These are phyloP conservation scores for Aspergillus sparsus DNA, from an alignment of 495 filamentous ascomycete genomes.

Conservation along the genomic window DNA sequence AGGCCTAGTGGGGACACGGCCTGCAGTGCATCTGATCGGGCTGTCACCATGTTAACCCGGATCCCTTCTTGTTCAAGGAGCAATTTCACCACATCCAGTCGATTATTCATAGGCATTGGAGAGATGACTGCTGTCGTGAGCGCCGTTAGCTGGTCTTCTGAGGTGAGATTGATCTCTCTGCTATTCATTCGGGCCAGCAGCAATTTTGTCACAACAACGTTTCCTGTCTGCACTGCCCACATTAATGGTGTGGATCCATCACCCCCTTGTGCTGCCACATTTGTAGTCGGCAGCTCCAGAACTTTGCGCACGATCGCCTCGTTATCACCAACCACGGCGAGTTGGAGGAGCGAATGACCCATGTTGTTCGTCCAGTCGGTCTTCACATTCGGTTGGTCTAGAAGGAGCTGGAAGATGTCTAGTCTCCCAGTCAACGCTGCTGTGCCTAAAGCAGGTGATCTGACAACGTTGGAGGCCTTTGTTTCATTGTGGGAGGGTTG, in stretches of 20 bases:
- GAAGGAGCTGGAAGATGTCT: not conserved
- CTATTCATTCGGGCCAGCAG: not conserved
- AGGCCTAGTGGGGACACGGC: not conserved
- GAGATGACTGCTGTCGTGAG: not conserved
- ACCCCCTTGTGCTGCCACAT: not conserved
- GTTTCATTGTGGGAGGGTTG: not conserved
- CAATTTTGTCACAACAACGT: not conserved
- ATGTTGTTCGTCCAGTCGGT: not conserved
- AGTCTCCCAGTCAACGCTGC: not conserved
- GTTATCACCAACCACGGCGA: not conserved
- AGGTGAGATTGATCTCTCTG: not conserved
- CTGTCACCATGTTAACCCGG: not conserved
- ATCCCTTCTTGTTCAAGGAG: not conserved
- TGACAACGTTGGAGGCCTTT: not conserved
- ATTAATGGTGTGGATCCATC: not conserved
- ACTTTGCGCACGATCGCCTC: not conserved
- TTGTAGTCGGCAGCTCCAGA: not conserved
- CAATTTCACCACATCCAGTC: not conserved
- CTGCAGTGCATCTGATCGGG: not conserved
- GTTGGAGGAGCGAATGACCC: not conserved
- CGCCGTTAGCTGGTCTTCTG: not conserved
- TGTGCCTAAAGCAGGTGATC: not conserved
- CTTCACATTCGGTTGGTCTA: not conserved
- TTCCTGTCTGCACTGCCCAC: not conserved
- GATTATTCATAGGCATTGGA: not conserved